Evolutionary conservation across 345 rosid species (phyloP).

Genomic region (Salix dunnii): DNA sequence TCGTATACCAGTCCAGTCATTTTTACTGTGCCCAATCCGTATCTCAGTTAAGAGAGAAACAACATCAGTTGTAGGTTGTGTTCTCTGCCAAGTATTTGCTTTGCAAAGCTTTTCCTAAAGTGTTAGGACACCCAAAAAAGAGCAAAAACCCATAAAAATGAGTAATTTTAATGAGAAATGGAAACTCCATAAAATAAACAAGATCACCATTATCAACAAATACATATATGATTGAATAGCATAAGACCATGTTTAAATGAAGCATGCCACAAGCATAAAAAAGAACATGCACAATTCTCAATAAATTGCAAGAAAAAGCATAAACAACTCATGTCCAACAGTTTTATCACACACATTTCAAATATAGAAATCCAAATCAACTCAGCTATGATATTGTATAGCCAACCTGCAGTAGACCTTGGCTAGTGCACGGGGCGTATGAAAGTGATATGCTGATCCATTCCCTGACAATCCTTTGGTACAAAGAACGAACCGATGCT

Average conservation of each 20-base stretch:
- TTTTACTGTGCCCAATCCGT: constrained; percentile 85
- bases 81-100: constrained; percentile 95
- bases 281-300: neutral
- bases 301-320: neutral
- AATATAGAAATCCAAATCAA: neutral
- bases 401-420: constrained; percentile 96
- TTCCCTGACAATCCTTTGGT: constrained; percentile 78
- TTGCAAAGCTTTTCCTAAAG: constrained; percentile 90
- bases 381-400: neutral
- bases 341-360: neutral
- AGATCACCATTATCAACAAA: neutral
- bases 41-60: constrained; percentile 95
- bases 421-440: constrained; percentile 97
- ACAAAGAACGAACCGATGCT: constrained; percentile 76
- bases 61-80: constrained; percentile 80
- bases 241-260: neutral
- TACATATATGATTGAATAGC: neutral
- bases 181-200: neutral
- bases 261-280: neutral
- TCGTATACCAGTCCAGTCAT: constrained; percentile 84
- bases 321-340: constrained; percentile 1
- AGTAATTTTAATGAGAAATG: neutral
- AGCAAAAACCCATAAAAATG: constrained; percentile 2
- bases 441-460: constrained; percentile 92
- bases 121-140: constrained; percentile 16